phyloP scores from a whole-genome alignment of 2,329 filamentous ascomycete species.

The Beauveria medogensis region DNA sequence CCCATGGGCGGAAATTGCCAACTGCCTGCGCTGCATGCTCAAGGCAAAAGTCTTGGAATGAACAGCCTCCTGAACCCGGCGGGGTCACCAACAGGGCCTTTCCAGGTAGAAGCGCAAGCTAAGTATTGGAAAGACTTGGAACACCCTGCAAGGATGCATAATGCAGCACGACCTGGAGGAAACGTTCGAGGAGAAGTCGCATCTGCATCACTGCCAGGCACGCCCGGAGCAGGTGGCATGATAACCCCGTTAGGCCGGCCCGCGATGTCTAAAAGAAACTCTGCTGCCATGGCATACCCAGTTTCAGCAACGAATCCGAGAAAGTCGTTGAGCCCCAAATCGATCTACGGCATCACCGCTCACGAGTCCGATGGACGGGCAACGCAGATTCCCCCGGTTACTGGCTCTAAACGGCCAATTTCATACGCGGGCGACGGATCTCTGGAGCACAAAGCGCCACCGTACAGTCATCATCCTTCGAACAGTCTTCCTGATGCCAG shows the following conservation, averaged over 20 bases:
- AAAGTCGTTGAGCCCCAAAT: conserved; percentile 25
- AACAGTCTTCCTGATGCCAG: conserved; percentile 5
- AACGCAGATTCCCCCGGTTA: conserved; percentile 16
- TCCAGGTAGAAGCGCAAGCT: conserved; percentile 15
- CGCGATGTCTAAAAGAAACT: conserved; percentile 24
- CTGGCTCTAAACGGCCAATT: conserved; percentile 26
- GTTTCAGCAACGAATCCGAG: conserved; percentile 24
- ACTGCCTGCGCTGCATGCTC: conserved; percentile 18
- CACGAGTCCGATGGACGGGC: conserved; percentile 19
- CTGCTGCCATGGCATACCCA: conserved; percentile 23
- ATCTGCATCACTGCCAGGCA: conserved; percentile 26
- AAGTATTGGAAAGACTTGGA: conserved; percentile 16
- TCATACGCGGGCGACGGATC: background rate
- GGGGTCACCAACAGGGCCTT: conserved; percentile 19
- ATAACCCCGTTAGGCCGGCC: conserved; percentile 21
- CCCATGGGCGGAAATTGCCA: conserved; percentile 12
- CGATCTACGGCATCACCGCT: conserved; percentile 18
- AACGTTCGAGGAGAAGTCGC: conserved; percentile 21
- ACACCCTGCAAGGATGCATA: conserved; percentile 15
- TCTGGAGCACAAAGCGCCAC: background rate
- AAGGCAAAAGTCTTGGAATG: conserved; percentile 26
- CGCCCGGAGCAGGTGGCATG: conserved; percentile 20
- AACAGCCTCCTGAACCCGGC: conserved; percentile 32
- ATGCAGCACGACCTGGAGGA: conserved; percentile 16
- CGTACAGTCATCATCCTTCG: background rate